Base-by-base conservation (phyloP, 73 alveolate species). In the Paramecium primaurelia region DNA sequence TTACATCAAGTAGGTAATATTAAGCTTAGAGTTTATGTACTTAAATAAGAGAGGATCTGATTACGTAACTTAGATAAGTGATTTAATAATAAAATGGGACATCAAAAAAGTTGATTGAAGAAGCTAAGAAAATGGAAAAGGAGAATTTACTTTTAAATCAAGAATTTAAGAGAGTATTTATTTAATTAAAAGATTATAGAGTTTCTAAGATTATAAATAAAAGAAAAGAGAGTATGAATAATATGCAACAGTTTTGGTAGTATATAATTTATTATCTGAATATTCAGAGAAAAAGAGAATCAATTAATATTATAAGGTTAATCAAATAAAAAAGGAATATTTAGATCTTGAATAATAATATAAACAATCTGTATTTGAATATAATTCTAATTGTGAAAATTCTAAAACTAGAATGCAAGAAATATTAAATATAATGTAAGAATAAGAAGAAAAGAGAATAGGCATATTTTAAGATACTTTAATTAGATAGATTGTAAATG, bases 281-380 rank as follows among this genome's bases (percentile, higher is more conserved):
- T 80, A 45, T 18, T 44, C 91, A 42, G 91, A 80, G 32, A 80
- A 80, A 77, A 80, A 80, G 25, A 42, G 91, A 45, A 80, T 80
- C 14, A 42, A 80, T 32, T 80, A 64, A 64, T 64, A 64, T 32
- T 64, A 73, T 73, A 73, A 73, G 47, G 87, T 73, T 14, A 73
- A 73, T 73, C 16, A 34, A 37, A 38, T 73, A 3, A 37, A 32
- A 40, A 73, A 73, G 26, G 87, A 73, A 36, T 20, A 30, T 4
- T 36, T 18, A n/a, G 87, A 73, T 73, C 47, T 73, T 12, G 87
- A 73, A 73, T 73, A 34, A 16, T 34, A 37, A 37, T 73, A 73
- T 73, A 73, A 73, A 73, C 32, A 73, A 73, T 34, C 87, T 36
- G 22, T 73, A 40, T n/a, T 4, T n/a, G 87, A 73, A 4, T 73